Percentiles rank a stretch among this genome's conserved stretches.
phyloP scores from a whole-genome alignment of 2,329 filamentous ascomycete species.

The Aspergillus unguis region DNA sequence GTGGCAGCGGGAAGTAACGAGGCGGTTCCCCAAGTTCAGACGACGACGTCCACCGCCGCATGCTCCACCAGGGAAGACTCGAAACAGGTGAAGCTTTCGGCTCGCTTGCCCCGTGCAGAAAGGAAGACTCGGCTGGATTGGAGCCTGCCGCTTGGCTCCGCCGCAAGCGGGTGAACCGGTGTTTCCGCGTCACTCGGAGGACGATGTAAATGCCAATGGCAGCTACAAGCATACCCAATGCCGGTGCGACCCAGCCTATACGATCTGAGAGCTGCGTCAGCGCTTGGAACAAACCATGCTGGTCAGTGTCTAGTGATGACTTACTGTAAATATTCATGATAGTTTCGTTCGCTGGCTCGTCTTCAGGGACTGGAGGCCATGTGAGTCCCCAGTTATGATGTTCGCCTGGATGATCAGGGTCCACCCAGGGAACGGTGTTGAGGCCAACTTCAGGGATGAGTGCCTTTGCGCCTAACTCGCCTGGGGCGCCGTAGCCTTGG shows the following conservation, averaged over 20 bases:
- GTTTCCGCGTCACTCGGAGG: constrained; percentile 13
- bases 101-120: constrained; percentile 18
- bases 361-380: background rate
- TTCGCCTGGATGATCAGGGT: constrained; percentile 25
- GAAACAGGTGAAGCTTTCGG: constrained; percentile 15
- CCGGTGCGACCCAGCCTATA: constrained; percentile 16
- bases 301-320: background rate
- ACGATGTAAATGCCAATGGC: constrained; percentile 12
- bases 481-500: constrained; percentile 27
- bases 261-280: constrained; percentile 1
- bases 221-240: constrained; percentile 9
- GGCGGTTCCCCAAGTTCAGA: constrained; percentile 9
- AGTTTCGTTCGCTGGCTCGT: background rate
- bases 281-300: background rate
- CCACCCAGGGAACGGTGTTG: constrained; percentile 34
- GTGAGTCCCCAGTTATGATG: constrained; percentile 18
- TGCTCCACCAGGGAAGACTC: constrained; percentile 31
- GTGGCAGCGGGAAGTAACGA: constrained; percentile 26
- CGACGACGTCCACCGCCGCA: constrained; percentile 27
- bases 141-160: background rate
- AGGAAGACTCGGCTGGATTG: constrained; percentile 12
- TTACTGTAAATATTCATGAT: constrained; percentile 12
- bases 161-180: constrained; percentile 3
- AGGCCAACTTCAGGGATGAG: constrained; percentile 30
- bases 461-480: constrained; percentile 24